Conservation (phyloP, 2,329 filamentous ascomycete genomes). For the Colletotrichum siamense region DNA sequence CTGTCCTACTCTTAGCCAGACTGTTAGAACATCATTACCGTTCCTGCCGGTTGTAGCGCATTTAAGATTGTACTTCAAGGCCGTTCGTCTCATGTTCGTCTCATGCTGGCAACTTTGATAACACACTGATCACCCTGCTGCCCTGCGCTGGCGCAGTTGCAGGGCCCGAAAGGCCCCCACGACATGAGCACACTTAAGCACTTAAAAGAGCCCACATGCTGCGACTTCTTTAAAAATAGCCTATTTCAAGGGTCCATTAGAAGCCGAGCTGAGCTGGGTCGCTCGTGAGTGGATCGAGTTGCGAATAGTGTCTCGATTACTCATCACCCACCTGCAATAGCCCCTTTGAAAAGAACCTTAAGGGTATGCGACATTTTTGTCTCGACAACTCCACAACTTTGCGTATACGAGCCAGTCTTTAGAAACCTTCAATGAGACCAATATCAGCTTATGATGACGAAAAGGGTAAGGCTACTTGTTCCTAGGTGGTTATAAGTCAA, state of each 20-base stretch:
- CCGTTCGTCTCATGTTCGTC: neutral
- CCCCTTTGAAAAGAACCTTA: neutral
- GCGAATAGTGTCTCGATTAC: neutral
- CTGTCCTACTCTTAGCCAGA: neutral
- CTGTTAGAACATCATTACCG: neutral
- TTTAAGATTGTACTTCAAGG: accelerated
- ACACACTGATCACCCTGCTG: neutral
- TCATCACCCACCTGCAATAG: neutral
- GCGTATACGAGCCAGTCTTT: neutral
- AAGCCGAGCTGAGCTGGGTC: neutral
- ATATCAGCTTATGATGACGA: neutral
- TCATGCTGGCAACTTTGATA: neutral
- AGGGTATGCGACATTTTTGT: neutral
- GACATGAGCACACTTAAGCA: neutral
- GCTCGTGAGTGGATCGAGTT: neutral
- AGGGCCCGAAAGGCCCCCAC: neutral
- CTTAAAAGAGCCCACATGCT: neutral
- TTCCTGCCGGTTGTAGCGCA: neutral
- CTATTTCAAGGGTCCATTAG: neutral
- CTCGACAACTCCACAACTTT: neutral
- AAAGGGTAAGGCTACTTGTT: neutral
- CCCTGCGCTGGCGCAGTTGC: neutral
- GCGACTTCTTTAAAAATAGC: neutral
- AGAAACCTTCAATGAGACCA: neutral
- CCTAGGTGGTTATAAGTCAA: neutral